A percentile compares a stretch with the other conserved stretches of the same genome.
Conservation (phyloP, 805 yeast genomes). For the Saturnispora besseyi region DNA sequence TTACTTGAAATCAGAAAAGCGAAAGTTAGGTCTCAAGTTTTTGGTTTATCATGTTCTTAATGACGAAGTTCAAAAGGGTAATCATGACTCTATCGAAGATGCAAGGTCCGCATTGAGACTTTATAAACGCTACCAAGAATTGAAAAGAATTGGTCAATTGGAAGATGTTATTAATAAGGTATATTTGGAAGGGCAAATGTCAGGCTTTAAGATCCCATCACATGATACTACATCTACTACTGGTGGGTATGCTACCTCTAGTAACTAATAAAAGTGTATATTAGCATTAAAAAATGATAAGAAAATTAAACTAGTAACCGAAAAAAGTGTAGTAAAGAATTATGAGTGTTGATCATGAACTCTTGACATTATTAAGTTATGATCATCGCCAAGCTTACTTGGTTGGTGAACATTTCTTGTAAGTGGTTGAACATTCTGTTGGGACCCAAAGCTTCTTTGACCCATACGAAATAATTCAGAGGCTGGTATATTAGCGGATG, state of each 20-base stretch:
- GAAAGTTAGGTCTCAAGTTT: conserved; percentile 78
- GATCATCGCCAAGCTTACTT: background rate
- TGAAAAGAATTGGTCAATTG: conserved; percentile 49
- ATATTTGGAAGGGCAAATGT: conserved; percentile 58
- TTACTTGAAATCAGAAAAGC: conserved; percentile 61
- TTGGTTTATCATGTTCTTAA: conserved; percentile 71
- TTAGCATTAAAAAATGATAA: background rate
- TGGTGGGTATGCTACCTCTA: background rate
- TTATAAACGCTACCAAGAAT: conserved; percentile 62
- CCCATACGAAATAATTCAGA: conserved; percentile 8
- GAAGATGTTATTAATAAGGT: conserved; percentile 55
- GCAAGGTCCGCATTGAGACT: conserved; percentile 77
- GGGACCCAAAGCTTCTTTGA: conserved; percentile 6
- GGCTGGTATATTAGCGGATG: background rate
- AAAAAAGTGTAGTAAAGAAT: background rate
- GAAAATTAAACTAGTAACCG: background rate
- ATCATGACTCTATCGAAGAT: conserved; percentile 96
- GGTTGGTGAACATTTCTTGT: background rate
- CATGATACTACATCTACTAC: background rate
- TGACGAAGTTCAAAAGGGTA: conserved; percentile 77
- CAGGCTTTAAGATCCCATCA: conserved; percentile 44
- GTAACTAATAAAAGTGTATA: conserved; percentile 3
- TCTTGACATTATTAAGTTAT: background rate
- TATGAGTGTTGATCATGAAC: background rate
- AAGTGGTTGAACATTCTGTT: background rate